Percentiles rank a stretch among this genome's conserved stretches.
Evolutionary conservation across 2,329 filamentous ascomycete genomes (phyloP).

Genomic region (Colletotrichum horii): DNA sequence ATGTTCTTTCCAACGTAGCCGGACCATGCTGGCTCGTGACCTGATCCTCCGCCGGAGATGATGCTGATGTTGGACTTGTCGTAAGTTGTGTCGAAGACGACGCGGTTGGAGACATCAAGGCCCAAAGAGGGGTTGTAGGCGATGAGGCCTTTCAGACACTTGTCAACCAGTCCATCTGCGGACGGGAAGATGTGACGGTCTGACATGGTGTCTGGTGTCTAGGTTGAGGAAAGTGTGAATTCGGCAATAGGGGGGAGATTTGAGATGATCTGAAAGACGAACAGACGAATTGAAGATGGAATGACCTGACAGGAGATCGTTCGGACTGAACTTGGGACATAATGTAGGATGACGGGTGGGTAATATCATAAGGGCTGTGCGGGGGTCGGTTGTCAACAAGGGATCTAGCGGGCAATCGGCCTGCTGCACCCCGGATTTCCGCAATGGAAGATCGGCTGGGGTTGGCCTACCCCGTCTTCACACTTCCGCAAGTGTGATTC

Average conservation of each 20-base stretch:
- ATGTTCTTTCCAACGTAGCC: constrained; percentile 68
- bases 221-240: background rate
- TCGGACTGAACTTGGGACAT: background rate
- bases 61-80: constrained; percentile 51
- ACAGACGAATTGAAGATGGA: background rate
- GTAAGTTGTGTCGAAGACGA: constrained; percentile 54
- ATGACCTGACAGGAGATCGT: background rate
- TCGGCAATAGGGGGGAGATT: background rate
- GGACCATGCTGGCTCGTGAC: constrained; percentile 67
- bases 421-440: constrained; percentile 13
- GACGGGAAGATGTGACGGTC: constrained; percentile 58
- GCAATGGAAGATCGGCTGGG: constrained; percentile 14
- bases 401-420: background rate
- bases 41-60: constrained; percentile 61
- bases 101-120: constrained; percentile 55
- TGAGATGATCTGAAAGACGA: background rate
- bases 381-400: background rate
- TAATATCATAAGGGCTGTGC: constrained; percentile 3
- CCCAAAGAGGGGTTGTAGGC: constrained; percentile 57
- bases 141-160: constrained; percentile 55
- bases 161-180: constrained; percentile 57
- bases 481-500: background rate
- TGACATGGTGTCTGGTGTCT: constrained; percentile 44
- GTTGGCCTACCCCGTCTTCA: background rate
- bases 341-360: background rate